Base-by-base conservation (phyloP, 805 yeast species). In the Debaryomyces hansenii region DNA sequence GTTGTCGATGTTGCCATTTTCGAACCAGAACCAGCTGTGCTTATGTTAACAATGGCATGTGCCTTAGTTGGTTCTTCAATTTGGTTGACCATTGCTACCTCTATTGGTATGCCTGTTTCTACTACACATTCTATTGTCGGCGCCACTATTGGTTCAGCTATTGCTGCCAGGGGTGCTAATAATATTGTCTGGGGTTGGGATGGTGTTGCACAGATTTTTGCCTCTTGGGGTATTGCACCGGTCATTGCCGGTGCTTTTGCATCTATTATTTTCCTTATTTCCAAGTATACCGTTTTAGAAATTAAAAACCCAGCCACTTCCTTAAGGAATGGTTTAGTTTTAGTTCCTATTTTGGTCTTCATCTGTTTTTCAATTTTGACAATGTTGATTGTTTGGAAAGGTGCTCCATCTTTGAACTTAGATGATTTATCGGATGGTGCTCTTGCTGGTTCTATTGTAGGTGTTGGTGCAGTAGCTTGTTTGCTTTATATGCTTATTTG, bases 191-290 rank as follows among this genome's bases (percentile, higher is more conserved):
- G 92, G 92, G 90, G 90, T 21, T 86, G 91, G 92, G 42, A 54
- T 12, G 90, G 91, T 24, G 84, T 86, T 48, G 57, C 87, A 0
- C 84, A 83, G 63, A 85, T 85, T 51, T 79, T 82, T 50, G 91
- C 92, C 3, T 82, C 90, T 10, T 86, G 91, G 91, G 82, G 83
- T 58, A 81, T 85, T 67, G 90, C 92, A 5, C 92, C 92, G 12
- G 62, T 73, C 16, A 69, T 85, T 48, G 85, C 91, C 12, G 92
- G 90, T 50, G 56, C 62, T 32, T 77, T 86, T 52, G 82, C 89
- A 4, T 63, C 85, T 3, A 66, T 79, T 37, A 61, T 83, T 42
- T 86, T 85, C 62, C 65, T 83, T 46, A 63, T 79, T 42, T 77
- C 84, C 45, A 87, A 86, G 62, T 83, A 60, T 54, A 56, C 64